These are phyloP conservation scores for Eucalyptus erythrocorys DNA, from an alignment of 345 rosid genomes.

Conservation along the genomic window DNA sequence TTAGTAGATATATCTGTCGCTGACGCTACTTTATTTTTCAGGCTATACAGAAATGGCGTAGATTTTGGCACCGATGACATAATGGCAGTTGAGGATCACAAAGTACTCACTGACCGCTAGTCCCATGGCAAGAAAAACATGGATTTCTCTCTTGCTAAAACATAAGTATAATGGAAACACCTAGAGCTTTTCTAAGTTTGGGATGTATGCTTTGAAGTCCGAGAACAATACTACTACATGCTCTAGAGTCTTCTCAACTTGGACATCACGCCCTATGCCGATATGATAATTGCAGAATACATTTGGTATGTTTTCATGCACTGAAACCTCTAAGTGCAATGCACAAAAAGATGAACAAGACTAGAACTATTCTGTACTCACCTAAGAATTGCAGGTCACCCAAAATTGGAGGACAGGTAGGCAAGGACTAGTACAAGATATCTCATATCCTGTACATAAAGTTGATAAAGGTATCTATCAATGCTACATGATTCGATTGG, in stretches of 20 bases:
- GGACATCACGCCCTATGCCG: conserved; percentile 48
- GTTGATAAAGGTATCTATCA: too few species aligned
- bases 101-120: not conserved
- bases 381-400: too few species aligned
- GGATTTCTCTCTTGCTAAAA: conserved; percentile 6
- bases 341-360: not conserved
- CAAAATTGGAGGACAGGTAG: too few species aligned
- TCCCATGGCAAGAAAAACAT: accelerated
- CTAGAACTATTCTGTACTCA: not conserved
- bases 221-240: conserved; percentile 34
- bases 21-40: not conserved
- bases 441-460: too few species aligned
- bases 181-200: conserved; percentile 27
- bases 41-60: conserved; percentile 52
- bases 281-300: conserved; percentile 76
- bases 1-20: accelerated
- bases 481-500: too few species aligned
- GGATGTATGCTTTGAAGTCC: conserved; percentile 43
- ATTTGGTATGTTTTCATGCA: conserved; percentile 41
- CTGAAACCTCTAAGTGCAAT: not conserved
- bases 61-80: conserved; percentile 45
- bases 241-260: too few species aligned
- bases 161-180: conserved; percentile 37
- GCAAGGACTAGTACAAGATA: too few species aligned
- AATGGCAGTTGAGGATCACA: not conserved